Base-by-base conservation (phyloP, 257 asterid genomes). In the Prunella vulgaris region DNA sequence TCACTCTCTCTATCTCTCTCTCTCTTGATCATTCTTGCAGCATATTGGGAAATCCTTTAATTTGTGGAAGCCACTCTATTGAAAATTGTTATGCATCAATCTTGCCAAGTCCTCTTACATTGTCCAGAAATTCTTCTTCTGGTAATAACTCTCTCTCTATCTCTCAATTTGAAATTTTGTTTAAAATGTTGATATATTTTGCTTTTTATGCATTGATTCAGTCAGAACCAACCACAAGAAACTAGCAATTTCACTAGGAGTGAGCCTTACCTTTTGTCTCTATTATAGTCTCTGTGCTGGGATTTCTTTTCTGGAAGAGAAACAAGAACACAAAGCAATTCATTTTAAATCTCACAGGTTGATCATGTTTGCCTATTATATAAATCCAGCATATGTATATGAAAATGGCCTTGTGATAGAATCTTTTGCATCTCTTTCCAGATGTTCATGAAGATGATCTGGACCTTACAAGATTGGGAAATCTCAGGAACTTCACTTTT, bases 371-470 rank as follows among this genome's bases (percentile, higher is more conserved):
- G 6, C 32, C 17, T 35, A 35, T 35, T 9, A 35, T 9, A 53
- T 65, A 9, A 5, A 65, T 52, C 49, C 25, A 1, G 49, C 49
- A 42, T 10, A 42, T 42, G 5, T 42, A n/a, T n/a, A 33, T 33
- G 9, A 12, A 42, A 2, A 2, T 2, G 12, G 51, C 13, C 51
- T 42, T 20, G 13, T 21, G 17, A 54, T 22, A 21, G 17, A 22
- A 54, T 24, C 12, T 2, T 58, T 28, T 12, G 0, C 20, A 22
- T 22, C 17, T 18, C 21, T 2, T 61, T 69, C 53, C 80, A 87
- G 96, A 93, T 78, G 54, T 82, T 71, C 94, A 84, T 81, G 97
- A 87, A 35, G 95, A 87, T 81, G 94, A 88, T 51, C 77, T 88
- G 17, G 85, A 81, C 61, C 77, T 88, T 61, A 76, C 82, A 25